Evolutionary conservation across 2,329 filamentous ascomycete genomes (phyloP).

Genomic region (Colletotrichum sublineola): DNA sequence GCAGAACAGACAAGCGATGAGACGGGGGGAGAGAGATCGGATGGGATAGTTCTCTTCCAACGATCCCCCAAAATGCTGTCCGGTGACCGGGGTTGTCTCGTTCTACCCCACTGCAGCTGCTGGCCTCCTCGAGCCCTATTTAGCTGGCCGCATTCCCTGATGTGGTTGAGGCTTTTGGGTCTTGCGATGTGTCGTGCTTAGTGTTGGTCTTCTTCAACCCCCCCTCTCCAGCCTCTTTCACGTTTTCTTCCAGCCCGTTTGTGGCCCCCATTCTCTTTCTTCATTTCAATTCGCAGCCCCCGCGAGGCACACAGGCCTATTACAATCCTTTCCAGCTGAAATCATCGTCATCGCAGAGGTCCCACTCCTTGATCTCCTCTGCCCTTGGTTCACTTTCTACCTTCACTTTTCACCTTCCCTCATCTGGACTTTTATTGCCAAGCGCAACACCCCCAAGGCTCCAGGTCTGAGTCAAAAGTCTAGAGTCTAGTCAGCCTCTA

Average conservation of each 20-base stretch:
- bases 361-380: slow-evolving; percentile 29
- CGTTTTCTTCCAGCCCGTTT: slow-evolving; percentile 27
- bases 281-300: slow-evolving; percentile 22
- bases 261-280: slow-evolving; percentile 29
- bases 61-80: slow-evolving; percentile 31
- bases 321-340: slow-evolving; percentile 34
- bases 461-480: slow-evolving; percentile 7
- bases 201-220: slow-evolving; percentile 8
- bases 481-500: slow-evolving; percentile 24
- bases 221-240: slow-evolving; percentile 29
- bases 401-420: slow-evolving; percentile 21
- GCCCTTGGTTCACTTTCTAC: slow-evolving; percentile 4
- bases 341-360: slow-evolving; percentile 28
- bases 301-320: slow-evolving; percentile 27
- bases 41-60: slow-evolving; percentile 18
- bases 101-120: background rate
- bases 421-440: slow-evolving; percentile 20
- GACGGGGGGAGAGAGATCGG: slow-evolving; percentile 11
- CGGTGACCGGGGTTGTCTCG: slow-evolving; percentile 16
- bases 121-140: slow-evolving; percentile 28
- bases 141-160: slow-evolving; percentile 41
- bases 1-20: slow-evolving; percentile 23
- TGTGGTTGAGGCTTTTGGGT: slow-evolving; percentile 34
- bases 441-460: slow-evolving; percentile 7
- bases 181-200: slow-evolving; percentile 19